These are phyloP conservation scores for Arthrobotrys conoides DNA, from an alignment of 2,329 filamentous ascomycete genomes.

Conservation along the genomic window DNA sequence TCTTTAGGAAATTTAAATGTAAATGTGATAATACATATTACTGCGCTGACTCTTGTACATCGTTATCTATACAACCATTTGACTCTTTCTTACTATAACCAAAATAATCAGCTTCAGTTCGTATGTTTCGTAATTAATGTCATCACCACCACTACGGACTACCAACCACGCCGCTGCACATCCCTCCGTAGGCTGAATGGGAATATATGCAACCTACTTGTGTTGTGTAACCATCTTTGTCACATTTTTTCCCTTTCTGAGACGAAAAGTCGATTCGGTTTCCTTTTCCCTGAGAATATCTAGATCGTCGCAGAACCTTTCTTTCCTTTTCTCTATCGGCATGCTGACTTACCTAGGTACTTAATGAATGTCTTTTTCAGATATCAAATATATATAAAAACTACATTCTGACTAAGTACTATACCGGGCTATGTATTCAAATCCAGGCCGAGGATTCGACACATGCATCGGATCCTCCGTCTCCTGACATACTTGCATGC, in stretches of 20 bases:
- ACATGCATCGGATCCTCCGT: conserved; percentile 28
- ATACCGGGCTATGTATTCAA: neutral
- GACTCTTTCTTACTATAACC: neutral
- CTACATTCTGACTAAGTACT: conserved; percentile 18
- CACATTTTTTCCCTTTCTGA: conserved; percentile 21
- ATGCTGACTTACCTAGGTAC: neutral
- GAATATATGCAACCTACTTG: conserved; percentile 50
- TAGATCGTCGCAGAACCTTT: neutral
- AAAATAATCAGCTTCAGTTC: neutral
- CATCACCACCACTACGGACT: neutral
- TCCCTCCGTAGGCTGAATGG: conserved; percentile 49
- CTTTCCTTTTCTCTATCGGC: neutral
- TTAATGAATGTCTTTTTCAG: neutral
- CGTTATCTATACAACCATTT: neutral
- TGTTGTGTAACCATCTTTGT: conserved; percentile 59
- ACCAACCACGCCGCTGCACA: conserved; percentile 11
- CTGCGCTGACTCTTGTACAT: neutral
- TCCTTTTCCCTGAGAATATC: neutral
- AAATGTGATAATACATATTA: neutral
- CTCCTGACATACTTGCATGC: conserved; percentile 30
- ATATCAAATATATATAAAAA: neutral
- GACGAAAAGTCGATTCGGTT: no score
- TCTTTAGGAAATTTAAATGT: neutral
- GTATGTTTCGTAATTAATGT: neutral
- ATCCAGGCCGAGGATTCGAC: conserved; percentile 1